phyloP scores from a whole-genome alignment of 306 rosid genomes.

The Rubus parviflorus region DNA sequence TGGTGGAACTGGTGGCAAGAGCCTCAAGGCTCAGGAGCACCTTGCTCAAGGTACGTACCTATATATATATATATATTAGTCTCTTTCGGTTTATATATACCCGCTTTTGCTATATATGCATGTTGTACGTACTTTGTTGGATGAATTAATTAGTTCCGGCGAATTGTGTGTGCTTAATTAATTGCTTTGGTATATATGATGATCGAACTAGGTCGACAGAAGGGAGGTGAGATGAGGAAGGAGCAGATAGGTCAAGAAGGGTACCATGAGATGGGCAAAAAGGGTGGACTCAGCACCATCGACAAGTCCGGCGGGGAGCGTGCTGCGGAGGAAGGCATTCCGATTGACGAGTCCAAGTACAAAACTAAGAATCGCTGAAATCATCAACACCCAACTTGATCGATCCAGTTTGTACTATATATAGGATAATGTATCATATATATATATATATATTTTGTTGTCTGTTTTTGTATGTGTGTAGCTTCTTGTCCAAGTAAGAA shows the following conservation, averaged over 20 bases:
- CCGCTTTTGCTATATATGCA: too few species aligned
- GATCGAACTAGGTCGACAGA: neutral
- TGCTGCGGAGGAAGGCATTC: neutral
- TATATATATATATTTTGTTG: too few species aligned
- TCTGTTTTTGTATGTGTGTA: too few species aligned
- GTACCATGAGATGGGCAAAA: neutral
- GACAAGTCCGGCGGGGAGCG: neutral
- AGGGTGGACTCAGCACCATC: neutral
- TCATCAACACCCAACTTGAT: neutral
- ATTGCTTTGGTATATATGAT: neutral
- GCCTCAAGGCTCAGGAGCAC: constrained; percentile 71
- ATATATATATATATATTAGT: neutral
- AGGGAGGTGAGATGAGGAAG: constrained; percentile 3
- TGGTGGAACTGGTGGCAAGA: constrained; percentile 83
- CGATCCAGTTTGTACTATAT: neutral
- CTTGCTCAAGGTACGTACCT: constrained; percentile 64
- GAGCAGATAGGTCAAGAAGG: neutral
- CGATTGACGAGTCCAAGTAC: neutral
- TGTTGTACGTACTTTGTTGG: too few species aligned
- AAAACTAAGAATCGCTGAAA: neutral
- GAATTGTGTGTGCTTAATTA: neutral
- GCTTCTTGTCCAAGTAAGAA: too few species aligned
- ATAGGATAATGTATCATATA: too few species aligned
- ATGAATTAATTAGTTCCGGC: too few species aligned
- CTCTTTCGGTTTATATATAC: too few species aligned